phyloP scores from a whole-genome alignment of 2,329 filamentous ascomycete genomes.

The Dichotomopilus funicola region DNA sequence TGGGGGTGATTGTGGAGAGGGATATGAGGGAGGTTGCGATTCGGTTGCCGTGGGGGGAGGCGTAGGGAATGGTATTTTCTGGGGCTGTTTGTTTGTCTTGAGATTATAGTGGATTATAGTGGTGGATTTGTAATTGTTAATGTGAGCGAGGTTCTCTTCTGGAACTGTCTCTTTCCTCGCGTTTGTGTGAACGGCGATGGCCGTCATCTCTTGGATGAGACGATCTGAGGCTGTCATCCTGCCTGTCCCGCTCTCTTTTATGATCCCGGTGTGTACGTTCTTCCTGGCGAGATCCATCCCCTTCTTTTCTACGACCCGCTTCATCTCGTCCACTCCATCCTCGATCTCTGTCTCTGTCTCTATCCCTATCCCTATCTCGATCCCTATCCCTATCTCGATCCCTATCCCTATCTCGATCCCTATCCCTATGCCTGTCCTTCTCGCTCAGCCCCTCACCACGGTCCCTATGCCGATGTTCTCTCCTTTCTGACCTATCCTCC shows the following conservation, averaged over 20 bases:
- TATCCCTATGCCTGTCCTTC: background rate
- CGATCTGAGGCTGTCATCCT: background rate
- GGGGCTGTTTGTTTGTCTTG: background rate
- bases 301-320: constrained; percentile 6
- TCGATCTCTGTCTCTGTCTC: constrained; percentile 3
- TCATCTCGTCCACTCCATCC: constrained; percentile 10
- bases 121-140: background rate
- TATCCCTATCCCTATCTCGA: constrained; percentile 26
- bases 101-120: background rate
- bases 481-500: constrained; percentile 27
- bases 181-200: background rate
- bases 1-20: constrained; percentile 45
- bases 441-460: constrained; percentile 27
- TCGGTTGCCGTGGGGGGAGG: constrained; percentile 43
- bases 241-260: constrained; percentile 1
- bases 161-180: constrained; percentile 3
- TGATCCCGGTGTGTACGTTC: constrained; percentile 5
- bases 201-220: background rate
- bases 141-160: constrained; percentile 3
- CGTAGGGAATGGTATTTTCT: no score
- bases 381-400: constrained; percentile 3
- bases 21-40: constrained; percentile 48
- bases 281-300: background rate
- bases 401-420: constrained; percentile 25
- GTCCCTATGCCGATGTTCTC: constrained; percentile 8